Evolutionary conservation across 495 filamentous ascomycete genomes (phyloP).

Genomic region (Penicillium argentinense): DNA sequence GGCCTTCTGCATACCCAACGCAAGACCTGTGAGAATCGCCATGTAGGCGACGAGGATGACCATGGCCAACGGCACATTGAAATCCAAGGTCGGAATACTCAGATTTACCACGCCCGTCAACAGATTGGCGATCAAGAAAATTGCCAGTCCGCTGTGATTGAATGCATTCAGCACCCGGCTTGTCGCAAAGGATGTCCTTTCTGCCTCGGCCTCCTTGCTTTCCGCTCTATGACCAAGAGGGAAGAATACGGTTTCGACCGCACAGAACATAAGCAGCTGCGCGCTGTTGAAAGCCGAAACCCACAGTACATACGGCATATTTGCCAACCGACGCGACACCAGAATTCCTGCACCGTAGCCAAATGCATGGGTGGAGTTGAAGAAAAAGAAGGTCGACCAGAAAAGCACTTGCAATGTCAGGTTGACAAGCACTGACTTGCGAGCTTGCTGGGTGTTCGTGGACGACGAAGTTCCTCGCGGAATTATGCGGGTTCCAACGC

Average conservation of each 20-base stretch:
- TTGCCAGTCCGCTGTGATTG: constrained; percentile 81
- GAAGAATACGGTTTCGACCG: constrained; percentile 75
- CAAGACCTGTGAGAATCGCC: constrained; percentile 60
- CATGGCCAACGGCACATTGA: constrained; percentile 63
- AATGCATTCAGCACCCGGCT: constrained; percentile 77
- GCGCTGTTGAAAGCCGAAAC: constrained; percentile 80
- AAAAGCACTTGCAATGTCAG: constrained; percentile 58
- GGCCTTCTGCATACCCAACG: constrained; percentile 67
- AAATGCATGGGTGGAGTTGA: constrained; percentile 64
- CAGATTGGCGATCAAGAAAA: constrained; percentile 89
- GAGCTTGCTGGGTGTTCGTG: constrained; percentile 38
- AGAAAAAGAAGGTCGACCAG: constrained; percentile 67
- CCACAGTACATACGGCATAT: constrained; percentile 93
- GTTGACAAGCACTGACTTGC: constrained; percentile 56
- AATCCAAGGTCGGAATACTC: constrained; percentile 74
- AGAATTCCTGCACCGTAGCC: constrained; percentile 62
- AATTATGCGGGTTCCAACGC: constrained; percentile 74
- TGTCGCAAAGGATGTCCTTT: constrained; percentile 67
- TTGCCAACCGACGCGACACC: constrained; percentile 87
- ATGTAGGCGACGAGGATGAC: constrained; percentile 72
- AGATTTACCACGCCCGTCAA: constrained; percentile 88
- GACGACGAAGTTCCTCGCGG: constrained; percentile 51
- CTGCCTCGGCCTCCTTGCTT: constrained; percentile 43
- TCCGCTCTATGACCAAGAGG: constrained; percentile 61
- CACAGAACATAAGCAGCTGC: constrained; percentile 74